These are phyloP conservation scores for Gleditsia sinensis DNA, from an alignment of 306 rosid species.

Conservation along the genomic window DNA sequence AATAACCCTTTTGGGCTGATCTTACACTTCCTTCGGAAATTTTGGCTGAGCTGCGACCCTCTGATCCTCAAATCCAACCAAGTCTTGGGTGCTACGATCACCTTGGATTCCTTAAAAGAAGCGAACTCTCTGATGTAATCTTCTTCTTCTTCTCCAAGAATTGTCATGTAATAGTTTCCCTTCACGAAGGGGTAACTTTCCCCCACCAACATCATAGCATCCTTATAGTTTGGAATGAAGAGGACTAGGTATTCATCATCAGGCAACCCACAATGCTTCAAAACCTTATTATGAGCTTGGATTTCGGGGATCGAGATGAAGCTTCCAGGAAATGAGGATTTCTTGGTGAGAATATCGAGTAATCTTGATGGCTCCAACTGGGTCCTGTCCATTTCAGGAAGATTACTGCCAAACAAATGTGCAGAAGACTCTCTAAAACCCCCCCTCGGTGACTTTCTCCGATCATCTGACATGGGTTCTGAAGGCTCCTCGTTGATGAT, in stretches of 20 bases:
- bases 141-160: constrained; percentile 51
- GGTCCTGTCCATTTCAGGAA: constrained; percentile 69
- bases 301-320: constrained; percentile 83
- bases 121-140: constrained; percentile 71
- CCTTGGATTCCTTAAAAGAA: constrained; percentile 68
- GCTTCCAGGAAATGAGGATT: constrained; percentile 76
- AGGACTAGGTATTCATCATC: constrained; percentile 75
- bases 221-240: constrained; percentile 69
- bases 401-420: constrained; percentile 61
- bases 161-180: constrained; percentile 69
- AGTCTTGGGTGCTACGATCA: constrained; percentile 62
- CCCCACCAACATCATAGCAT: constrained; percentile 78
- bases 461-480: constrained; percentile 50
- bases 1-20: constrained; percentile 77
- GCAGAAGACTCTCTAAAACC: constrained; percentile 58
- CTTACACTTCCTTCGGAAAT: constrained; percentile 83
- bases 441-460: constrained; percentile 64
- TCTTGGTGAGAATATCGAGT: constrained; percentile 72
- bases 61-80: constrained; percentile 86
- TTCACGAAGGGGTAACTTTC: constrained; percentile 79
- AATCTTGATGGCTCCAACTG: constrained; percentile 80
- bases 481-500: constrained; percentile 66
- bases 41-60: constrained; percentile 82
- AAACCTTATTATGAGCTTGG: constrained; percentile 67
- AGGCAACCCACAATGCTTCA: constrained; percentile 75